Evolutionary conservation across 768 basidiomycete genomes (phyloP), one percentile per base, ranked within the genome.

Genomic region (Pisolithus albus): DNA sequence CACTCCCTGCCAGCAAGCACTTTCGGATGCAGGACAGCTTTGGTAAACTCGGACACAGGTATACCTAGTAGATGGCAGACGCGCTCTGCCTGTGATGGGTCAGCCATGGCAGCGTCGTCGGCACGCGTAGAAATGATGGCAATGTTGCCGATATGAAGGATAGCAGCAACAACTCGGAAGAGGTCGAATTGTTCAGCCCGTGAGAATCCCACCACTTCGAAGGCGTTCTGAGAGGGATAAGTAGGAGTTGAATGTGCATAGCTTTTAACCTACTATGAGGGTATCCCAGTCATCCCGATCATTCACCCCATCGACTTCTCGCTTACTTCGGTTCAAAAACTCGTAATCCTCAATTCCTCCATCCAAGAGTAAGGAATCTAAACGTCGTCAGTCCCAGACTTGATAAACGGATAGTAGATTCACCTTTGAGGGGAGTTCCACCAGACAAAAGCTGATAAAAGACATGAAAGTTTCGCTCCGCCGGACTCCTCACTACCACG

Each of bases 141-240:
- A 61, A 98, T 92, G 67, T 99, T 98, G 41, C 95, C 95, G 47
- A 98, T 87, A 67, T 98, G 96, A 10, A 98, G 80, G 60, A 98
- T 84, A 2, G 91, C 88, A 1, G 94, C 93, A 15, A 96, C 82
- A 43, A 96, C 77, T n/a, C 92, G 83, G 75, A 98, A 97, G 7
- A 98, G 77, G 62, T 97, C 86, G 57, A 89, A 74, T 61, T 97
- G 96, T 64, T 98, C 96, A 0, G 78, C 67, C 5, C 79, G 61
- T 11, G 86, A 78, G 67, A 98, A 94, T 2, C 96, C 96, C 23
- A 99, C 92, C 13, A 88, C 79, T 56, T 92, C 85, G 16, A 99
- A 77, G 0, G 93, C 94, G 50, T 74, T 76, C 88, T 92, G 55
- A 7, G 45, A 24, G 24, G 10, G 24, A 30, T 34, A 37, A 61